A percentile compares a stretch with the other conserved stretches of the same genome.
phyloP scores from a whole-genome alignment of 2,329 filamentous ascomycete genomes.

The Paraphaeosphaeria sporulosa region DNA sequence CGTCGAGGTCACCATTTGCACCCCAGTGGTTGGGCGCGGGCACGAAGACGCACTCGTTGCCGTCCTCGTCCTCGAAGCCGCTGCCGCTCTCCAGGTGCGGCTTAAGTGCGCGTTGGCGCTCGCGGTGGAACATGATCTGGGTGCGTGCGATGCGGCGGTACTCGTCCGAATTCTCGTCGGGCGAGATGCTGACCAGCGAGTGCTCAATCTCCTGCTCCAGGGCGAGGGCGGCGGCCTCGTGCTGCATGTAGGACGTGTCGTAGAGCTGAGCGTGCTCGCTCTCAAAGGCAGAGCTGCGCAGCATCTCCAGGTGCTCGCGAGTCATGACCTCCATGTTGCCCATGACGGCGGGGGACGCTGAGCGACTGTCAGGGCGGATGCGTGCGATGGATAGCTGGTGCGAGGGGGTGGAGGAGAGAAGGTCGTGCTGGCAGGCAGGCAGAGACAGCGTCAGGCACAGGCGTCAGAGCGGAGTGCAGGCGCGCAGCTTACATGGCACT shows the following conservation, averaged over 20 bases:
- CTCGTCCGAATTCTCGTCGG: constrained; percentile 47
- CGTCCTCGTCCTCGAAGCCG: constrained; percentile 44
- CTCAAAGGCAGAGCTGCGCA: constrained; percentile 48
- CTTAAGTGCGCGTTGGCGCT: constrained; percentile 42
- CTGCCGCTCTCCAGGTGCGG: constrained; percentile 49
- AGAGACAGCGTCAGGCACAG: background rate
- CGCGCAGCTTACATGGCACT: constrained; percentile 23
- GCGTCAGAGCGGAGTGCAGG: constrained; percentile 23
- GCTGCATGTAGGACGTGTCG: constrained; percentile 46
- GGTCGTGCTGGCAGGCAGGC: constrained; percentile 7
- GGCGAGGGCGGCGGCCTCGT: constrained; percentile 43
- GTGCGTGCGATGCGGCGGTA: constrained; percentile 43
- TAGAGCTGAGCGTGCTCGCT: constrained; percentile 49
- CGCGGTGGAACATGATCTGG: constrained; percentile 46
- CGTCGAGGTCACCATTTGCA: constrained; percentile 46
- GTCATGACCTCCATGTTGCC: constrained; percentile 34
- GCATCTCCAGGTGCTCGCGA: constrained; percentile 41
- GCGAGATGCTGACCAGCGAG: constrained; percentile 43
- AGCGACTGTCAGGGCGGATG: constrained; percentile 1
- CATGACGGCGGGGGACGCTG: constrained; percentile 28
- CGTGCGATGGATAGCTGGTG: background rate
- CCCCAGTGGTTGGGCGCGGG: constrained; percentile 49
- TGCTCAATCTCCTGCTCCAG: constrained; percentile 44
- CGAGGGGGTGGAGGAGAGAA: constrained; percentile 8
- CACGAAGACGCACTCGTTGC: constrained; percentile 47